These are phyloP conservation scores for Leccinum broughii DNA, from an alignment of 768 basidiomycete genomes.

Conservation along the genomic window DNA sequence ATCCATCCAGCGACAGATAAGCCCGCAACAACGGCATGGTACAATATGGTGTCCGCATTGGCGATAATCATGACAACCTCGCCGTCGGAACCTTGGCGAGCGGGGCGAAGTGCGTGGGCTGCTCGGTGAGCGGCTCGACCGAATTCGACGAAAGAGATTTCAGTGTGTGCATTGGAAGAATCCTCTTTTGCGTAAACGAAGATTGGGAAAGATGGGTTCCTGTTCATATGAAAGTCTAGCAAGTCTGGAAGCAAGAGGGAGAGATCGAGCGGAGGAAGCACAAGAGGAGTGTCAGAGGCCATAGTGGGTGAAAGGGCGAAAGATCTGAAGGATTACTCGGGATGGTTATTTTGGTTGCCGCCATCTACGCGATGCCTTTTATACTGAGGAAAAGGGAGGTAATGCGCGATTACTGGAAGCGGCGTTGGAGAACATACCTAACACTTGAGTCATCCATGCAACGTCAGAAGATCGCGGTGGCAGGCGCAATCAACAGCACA, in stretches of 20 bases:
- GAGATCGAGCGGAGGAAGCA: conserved; percentile 26
- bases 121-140: conserved; percentile 33
- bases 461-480: neutral
- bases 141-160: conserved; percentile 31
- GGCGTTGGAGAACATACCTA: neutral
- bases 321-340: neutral
- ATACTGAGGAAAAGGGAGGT: neutral
- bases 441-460: neutral
- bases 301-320: conserved; percentile 3
- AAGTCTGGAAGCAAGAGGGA: conserved; percentile 28
- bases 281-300: neutral
- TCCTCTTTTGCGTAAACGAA: conserved; percentile 20
- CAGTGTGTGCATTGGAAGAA: conserved; percentile 11
- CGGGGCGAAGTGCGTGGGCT: conserved; percentile 42
- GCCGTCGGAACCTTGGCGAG: conserved; percentile 22
- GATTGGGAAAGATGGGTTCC: conserved; percentile 25
- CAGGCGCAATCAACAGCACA: neutral
- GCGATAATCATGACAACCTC: conserved; percentile 27
- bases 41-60: conserved; percentile 35
- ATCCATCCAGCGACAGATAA: conserved; percentile 42
- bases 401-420: neutral
- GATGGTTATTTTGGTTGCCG: neutral
- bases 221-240: conserved; percentile 26
- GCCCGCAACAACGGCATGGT: conserved; percentile 35
- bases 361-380: neutral